Percentiles rank a stretch among this genome's conserved stretches.
Conservation (phyloP, 2,329 filamentous ascomycete genomes). For the Xylaria sp. region DNA sequence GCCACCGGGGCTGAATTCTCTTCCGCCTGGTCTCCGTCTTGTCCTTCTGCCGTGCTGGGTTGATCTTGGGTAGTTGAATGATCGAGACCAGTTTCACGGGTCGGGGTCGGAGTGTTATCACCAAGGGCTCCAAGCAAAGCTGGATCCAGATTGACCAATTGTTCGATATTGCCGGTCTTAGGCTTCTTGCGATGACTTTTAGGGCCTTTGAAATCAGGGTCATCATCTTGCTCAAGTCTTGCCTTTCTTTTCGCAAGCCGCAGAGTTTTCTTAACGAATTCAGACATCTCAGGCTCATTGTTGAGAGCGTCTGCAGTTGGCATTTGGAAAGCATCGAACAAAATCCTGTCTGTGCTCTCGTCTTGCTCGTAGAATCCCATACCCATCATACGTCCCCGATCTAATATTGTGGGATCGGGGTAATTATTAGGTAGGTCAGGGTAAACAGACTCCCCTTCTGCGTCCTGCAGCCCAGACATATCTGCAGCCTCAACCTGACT, state of each 20-base stretch:
- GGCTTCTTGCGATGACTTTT: constrained; percentile 58
- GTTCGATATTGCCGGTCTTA: constrained; percentile 51
- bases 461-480: constrained; percentile 49
- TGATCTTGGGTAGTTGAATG: constrained; percentile 36
- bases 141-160: constrained; percentile 63
- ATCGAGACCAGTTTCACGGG: constrained; percentile 28
- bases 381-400: constrained; percentile 64
- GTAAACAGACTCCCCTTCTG: constrained; percentile 45
- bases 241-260: constrained; percentile 65
- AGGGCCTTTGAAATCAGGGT: constrained; percentile 63
- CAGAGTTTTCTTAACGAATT: constrained; percentile 66
- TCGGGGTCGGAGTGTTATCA: constrained; percentile 44
- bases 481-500: constrained; percentile 47
- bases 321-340: constrained; percentile 69
- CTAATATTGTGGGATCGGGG: constrained; percentile 61
- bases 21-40: constrained; percentile 38
- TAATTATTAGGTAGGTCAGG: constrained; percentile 48
- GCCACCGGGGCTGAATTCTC: constrained; percentile 29
- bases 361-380: constrained; percentile 72
- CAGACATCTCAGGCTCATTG: constrained; percentile 61
- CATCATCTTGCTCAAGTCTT: constrained; percentile 63
- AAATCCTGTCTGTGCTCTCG: constrained; percentile 66
- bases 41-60: constrained; percentile 20
- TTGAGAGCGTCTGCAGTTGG: constrained; percentile 59
- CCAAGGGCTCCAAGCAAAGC: constrained; percentile 57